Base-by-base conservation (phyloP, 2,329 filamentous ascomycete genomes). In the Phialemonium atrogriseum region DNA sequence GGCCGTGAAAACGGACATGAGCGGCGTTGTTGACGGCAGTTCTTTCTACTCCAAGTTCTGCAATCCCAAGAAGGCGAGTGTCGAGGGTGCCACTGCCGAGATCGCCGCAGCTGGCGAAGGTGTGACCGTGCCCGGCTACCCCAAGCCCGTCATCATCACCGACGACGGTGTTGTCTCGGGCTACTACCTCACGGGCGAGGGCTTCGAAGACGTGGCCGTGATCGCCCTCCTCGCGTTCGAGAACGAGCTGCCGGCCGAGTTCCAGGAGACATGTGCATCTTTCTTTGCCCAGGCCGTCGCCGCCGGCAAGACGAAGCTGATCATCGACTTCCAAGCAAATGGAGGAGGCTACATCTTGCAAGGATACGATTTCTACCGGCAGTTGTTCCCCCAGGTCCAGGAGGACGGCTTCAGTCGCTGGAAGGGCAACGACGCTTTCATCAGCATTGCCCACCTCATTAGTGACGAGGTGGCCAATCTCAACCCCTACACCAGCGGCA, bases 341-440 rank as follows among this genome's bases (percentile, higher is more conserved):
- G 68, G 64, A 3, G 76, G 76, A 24, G 75, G 76, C 15, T 64
- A 62, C 10, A 68, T 79, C 26, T 48, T 75, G 7, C 62, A 70
- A n/a, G 75, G 70, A 11, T 76, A 74, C 41, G 74, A 78, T 45
- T 59, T 80, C 16, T 78, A 79, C 55, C 69, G 70, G 32, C 55
- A 69, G 48, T 56, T 77, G 0, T 70, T 72, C 53, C 62, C 62
- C 4, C 41, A 52, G 10, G 54, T 63, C 18, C 50, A 66, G 12
- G 51, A 54, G 9, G 54, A 57, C 4, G 52, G 58, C 5, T 59
- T 63, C 43, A 64, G 68, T 35, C 65, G 67, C 37, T 58, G 59
- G 59, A 56, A 58, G 26, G 49, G 53, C 16, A 55, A 46, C 33
- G 44, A 51, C 5, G 54, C 62, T 13, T 71, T 68, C 26, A 44